A percentile compares a stretch with the other conserved stretches of the same genome.
These are phyloP conservation scores for Aspergillus sclerotioniger DNA, from an alignment of 495 filamentous ascomycete genomes.

Conservation along the genomic window DNA sequence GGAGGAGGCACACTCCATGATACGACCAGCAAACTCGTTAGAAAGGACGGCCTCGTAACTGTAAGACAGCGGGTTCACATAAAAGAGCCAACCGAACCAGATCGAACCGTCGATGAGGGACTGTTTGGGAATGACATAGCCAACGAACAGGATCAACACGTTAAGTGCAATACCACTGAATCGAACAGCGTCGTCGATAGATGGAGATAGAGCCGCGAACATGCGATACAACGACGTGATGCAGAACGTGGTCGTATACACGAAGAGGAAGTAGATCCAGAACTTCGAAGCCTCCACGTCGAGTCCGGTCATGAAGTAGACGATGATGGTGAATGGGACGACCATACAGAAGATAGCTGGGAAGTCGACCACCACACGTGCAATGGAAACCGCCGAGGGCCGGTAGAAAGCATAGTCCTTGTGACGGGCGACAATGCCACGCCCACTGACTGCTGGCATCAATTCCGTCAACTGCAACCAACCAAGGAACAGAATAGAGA, in stretches of 20 bases:
- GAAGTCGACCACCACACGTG: conserved; percentile 66
- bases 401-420: conserved; percentile 77
- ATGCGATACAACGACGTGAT: conserved; percentile 72
- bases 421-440: conserved; percentile 62
- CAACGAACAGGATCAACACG: conserved; percentile 70
- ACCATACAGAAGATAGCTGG: conserved; percentile 64
- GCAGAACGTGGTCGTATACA: conserved; percentile 65
- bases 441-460: conserved; percentile 64
- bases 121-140: conserved; percentile 71
- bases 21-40: conserved; percentile 63
- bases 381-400: conserved; percentile 68
- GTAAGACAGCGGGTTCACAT: conserved; percentile 73
- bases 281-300: conserved; percentile 67
- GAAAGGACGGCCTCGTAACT: conserved; percentile 68
- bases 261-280: conserved; percentile 70
- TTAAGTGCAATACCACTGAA: conserved; percentile 69
- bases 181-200: conserved; percentile 70
- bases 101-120: conserved; percentile 60
- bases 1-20: conserved; percentile 58
- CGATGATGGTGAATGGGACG: conserved; percentile 60
- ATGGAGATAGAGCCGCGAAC: conserved; percentile 70
- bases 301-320: conserved; percentile 68
- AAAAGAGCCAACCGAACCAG: conserved; percentile 81
- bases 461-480: conserved; percentile 73
- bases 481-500: conserved; percentile 71